Base-by-base conservation (phyloP, 306 rosid genomes). In the Cicer yamashitae region DNA sequence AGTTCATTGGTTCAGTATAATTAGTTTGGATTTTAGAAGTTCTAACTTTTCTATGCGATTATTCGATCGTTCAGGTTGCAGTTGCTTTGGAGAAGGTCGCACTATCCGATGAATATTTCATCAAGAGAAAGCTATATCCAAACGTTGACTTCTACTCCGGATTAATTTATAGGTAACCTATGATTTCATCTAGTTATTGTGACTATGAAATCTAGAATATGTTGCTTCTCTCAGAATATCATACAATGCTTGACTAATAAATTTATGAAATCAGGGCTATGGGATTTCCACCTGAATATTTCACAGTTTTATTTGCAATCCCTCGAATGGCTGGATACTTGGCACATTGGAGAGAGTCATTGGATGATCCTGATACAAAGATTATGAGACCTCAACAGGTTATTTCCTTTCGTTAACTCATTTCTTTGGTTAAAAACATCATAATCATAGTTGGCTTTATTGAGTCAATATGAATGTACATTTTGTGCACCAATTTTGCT, bases 371-470 rank as follows among this genome's bases (percentile, higher is more conserved):
- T 10, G 97, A 93, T 78, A 93, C 94, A 7, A 93, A 89, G 89
- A 93, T 93, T 46, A 89, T 93, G 88, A 88, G 98, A 77, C 97
- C 96, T n/a, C 96, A 90, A 72, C 92, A 91, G 98, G 98, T 91
- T 69, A 65, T 4, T 61, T 82, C 54, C 74, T 53, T 20, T 43
- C 43, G 66, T 60, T 13, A 62, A 45, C 62, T 62, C 30, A 56
- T 58, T 65, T 45, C 38, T 17, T 20, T 52, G 52, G 57, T 58
- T 38, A 60, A 65, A 30, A 40, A 11, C 14, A 34, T 25, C 17
- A n/a, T 40, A 70, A 71, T 60, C 47, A 39, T 72, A 43, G 64
- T 71, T 17, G 30, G 15, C 38, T 37, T 37, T 67, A 17, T 68
- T 15, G 9, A 34, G 44, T 30, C 70, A 17, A 70, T 39, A 4